Conservation (phyloP, 177 flowering plant species). For the Tripterygium wilfordii region DNA sequence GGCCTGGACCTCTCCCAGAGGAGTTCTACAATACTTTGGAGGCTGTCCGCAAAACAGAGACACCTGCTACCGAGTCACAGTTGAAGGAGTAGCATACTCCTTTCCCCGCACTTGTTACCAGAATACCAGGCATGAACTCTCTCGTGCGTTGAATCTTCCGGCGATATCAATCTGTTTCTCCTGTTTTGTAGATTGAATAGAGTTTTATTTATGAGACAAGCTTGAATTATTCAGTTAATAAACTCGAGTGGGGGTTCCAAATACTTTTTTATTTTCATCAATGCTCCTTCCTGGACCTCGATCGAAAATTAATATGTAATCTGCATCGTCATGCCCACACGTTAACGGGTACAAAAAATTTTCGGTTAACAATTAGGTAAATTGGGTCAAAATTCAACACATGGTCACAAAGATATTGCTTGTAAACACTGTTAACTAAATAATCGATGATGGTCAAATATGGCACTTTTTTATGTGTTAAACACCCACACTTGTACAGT, state of each 20-base stretch:
- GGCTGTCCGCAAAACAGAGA: slow-evolving; percentile 29
- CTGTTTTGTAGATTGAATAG: slow-evolving; percentile 10
- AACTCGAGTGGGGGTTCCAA: slow-evolving; percentile 6
- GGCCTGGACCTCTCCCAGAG: slow-evolving; percentile 85
- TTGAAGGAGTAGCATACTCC: slow-evolving; percentile 16
- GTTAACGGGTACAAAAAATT: too few relatives aligned
- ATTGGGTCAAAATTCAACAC: too few relatives aligned
- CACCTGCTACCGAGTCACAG: slow-evolving; percentile 31
- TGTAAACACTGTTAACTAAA: too few relatives aligned
- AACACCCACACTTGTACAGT: too few relatives aligned
- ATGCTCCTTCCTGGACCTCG: too few relatives aligned
- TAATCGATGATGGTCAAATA: too few relatives aligned
- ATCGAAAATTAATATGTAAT: too few relatives aligned
- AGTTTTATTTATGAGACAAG: slow-evolving; percentile 2
- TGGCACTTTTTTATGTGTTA: too few relatives aligned
- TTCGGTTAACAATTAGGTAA: too few relatives aligned
- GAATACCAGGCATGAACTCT: not conserved
- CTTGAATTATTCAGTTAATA: slow-evolving; percentile 15
- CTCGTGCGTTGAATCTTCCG: slow-evolving; percentile 2
- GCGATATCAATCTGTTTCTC: not conserved
- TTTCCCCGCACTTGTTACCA: not conserved
- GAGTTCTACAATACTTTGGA: slow-evolving; percentile 83
- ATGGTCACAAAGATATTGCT: too few relatives aligned
- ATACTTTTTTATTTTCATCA: too few relatives aligned
- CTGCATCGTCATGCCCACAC: too few relatives aligned